Evolutionary conservation across 306 rosid genomes (phyloP), one percentile per base, ranked within the genome.

Genomic region (Cotoneaster glaucophyllus): DNA sequence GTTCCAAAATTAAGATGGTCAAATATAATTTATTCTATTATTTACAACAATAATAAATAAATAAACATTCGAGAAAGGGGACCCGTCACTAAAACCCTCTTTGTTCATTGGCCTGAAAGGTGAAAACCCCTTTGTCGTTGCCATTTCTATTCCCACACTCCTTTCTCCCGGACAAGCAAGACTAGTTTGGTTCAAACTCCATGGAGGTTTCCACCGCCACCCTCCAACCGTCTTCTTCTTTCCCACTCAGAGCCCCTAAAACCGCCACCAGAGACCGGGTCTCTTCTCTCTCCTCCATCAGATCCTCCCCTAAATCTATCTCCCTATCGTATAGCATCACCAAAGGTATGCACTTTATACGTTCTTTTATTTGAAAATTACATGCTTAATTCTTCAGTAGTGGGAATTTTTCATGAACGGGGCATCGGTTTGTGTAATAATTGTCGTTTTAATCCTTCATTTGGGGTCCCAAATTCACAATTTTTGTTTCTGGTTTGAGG

Each of bases 161-260:
- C 7, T 13, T n/a, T 4, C 28, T 7, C 2, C 10, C 24, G 5
- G 26, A 52, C 64, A 9, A n/a, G 41, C 45, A 34, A 31, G 3
- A 5, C n/a, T 12, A 34, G n/a, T 54, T 32, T 56, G 65, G n/a
- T n/a, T 0, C 76, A 71, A 50, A 59, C n/a, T 34, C 57, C 0
- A 84, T 84, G 88, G 85, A 74, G 77, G 82, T 84, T 14, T 79
- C 80, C 64, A 74, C 80, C 21, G 65, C 64, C 67, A 69, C 73
- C 77, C 81, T 87, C 59, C 83, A 73, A 24, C 69, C 85, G 25
- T 80, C 77, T 2, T 62, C 71, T 63, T 80, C 77, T 56, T 64
- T 84, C 79, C 73, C 71, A 5, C 22, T 63, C 17, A 71, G 77
- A 74, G 59, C 75, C 17, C 78, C 73, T 50, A 48, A 48, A 70